Evolutionary conservation across 2,329 filamentous ascomycete species (phyloP).

Genomic region (Fusarium nygamai): DNA sequence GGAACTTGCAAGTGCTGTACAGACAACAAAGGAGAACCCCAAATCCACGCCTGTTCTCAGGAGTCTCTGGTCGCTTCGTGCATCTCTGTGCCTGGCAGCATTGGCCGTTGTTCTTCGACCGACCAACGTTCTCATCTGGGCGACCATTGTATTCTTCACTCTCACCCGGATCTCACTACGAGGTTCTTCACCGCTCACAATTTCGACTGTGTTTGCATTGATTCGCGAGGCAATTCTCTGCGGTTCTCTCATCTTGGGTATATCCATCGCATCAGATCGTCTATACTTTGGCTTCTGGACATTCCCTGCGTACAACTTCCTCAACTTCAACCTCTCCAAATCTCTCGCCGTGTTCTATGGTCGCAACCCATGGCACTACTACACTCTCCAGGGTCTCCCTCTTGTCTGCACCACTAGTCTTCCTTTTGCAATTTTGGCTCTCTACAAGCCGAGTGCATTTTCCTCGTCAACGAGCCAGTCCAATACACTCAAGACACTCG

Average conservation of each 20-base stretch:
- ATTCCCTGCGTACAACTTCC: constrained; percentile 86
- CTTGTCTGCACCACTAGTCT: constrained; percentile 85
- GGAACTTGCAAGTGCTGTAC: constrained; percentile 66
- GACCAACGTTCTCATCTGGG: constrained; percentile 90
- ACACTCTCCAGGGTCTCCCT: constrained; percentile 88
- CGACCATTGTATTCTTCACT: constrained; percentile 64
- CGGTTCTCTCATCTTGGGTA: constrained; percentile 66
- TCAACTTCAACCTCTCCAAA: constrained; percentile 90
- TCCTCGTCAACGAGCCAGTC: constrained; percentile 48
- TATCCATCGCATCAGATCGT: constrained; percentile 76
- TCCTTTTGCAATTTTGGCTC: constrained; percentile 75
- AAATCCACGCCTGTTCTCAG: constrained; percentile 43
- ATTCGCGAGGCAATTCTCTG: constrained; percentile 73
- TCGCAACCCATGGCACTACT: constrained; percentile 90
- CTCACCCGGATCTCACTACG: constrained; percentile 54
- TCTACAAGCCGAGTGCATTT: constrained; percentile 60
- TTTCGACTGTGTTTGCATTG: constrained; percentile 61
- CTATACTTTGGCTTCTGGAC: constrained; percentile 87
- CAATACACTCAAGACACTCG: constrained; percentile 56
- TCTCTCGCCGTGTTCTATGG: constrained; percentile 94
- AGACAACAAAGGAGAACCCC: constrained; percentile 53
- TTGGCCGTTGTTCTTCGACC: constrained; percentile 87
- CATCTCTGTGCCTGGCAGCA: constrained; percentile 79
- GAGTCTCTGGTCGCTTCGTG: constrained; percentile 51
- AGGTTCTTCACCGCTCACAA: constrained; percentile 54